phyloP scores from a whole-genome alignment of 805 yeast species.

The Ogataea thermomethanolica region DNA sequence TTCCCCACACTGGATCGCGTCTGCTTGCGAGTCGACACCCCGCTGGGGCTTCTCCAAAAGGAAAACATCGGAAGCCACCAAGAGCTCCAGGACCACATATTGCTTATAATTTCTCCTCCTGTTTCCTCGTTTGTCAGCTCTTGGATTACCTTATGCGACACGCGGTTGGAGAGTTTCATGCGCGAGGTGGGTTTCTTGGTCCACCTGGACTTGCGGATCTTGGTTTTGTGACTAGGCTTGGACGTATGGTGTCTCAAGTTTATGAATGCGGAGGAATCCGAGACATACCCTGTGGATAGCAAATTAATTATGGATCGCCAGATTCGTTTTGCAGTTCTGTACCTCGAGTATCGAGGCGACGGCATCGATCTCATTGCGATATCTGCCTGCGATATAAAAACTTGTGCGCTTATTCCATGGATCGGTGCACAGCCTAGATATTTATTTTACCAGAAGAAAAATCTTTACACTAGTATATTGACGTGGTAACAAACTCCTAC shows the following conservation, averaged over 20 bases:
- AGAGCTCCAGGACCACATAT: conserved; percentile 20
- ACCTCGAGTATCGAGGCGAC: conserved; percentile 35
- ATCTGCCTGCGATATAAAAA: conserved; percentile 6
- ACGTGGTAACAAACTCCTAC: conserved; percentile 11
- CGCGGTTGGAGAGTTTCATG: conserved; percentile 20
- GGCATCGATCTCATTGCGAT: conserved; percentile 33
- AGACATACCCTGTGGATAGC: conserved; percentile 34
- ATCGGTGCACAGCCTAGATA: conserved; percentile 10
- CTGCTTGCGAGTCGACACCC: conserved; percentile 2
- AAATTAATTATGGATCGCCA: conserved; percentile 30
- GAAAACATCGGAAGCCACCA: conserved; percentile 17
- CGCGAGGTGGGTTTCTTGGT: conserved; percentile 32
- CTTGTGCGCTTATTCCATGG: conserved; percentile 9
- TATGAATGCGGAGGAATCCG: conserved; percentile 33
- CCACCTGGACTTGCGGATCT: conserved; percentile 31
- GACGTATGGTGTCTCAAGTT: conserved; percentile 16
- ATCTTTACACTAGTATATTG: conserved; percentile 8
- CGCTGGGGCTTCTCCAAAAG: conserved; percentile 17
- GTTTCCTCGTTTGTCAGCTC: conserved; percentile 22
- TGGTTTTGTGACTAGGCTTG: conserved; percentile 27
- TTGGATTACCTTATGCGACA: conserved; percentile 22
- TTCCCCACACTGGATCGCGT: conserved; percentile 13
- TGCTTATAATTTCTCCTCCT: conserved; percentile 18
- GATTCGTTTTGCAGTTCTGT: conserved; percentile 31
- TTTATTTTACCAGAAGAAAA: not conserved